Evolutionary conservation across 163 green algal genomes (phyloP), one percentile per base, ranked within the genome.

Genomic region (Volvox carteri): DNA sequence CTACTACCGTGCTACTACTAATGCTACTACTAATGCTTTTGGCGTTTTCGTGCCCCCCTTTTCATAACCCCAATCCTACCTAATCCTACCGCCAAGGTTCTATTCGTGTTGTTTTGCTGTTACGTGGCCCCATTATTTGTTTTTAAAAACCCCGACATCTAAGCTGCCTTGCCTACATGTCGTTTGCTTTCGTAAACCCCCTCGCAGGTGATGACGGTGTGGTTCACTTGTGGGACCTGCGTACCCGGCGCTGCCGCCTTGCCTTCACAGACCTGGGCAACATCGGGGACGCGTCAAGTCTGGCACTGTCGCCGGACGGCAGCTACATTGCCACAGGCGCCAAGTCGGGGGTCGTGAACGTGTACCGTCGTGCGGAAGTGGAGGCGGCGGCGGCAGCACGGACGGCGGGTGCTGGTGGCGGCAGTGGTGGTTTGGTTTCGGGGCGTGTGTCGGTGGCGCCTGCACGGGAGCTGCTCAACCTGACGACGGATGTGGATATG

Each of bases 201-300:
- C 46, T 25, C 52, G 75, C 90, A 93, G 96, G 96, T 28, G 91
- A 95, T 14, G 96, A 99, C 89, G 97, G 97, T 33, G 88, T 96
- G 37, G 90, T 99, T 35, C 95, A 98, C 89, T 93, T 95, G 1
- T 99, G 97, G 97, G 97, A 99, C 90, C 78, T 99, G 90, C 95
- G 97, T 78, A 99, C 89, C 62, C 94, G 93, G 77, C 94, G 93
- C 33, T 99, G 97, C 93, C 80, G 98, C 30, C 60, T 92, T 18
- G 90, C 93, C 37, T 90, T 95, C 19, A 50, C 92, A 9, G 97
- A 99, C 86, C 93, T 97, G 81, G 97, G 97, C 42, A 96, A 94
- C 90, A 72, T 97, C 8, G 89, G 86, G 52, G 62, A 78, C 41
- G 88, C 91, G 37, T 95, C 95, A 8, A 80, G 92, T 0, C 92